These are phyloP conservation scores for Tricholoma saponaceum DNA, from an alignment of 768 basidiomycete species.

Conservation along the genomic window DNA sequence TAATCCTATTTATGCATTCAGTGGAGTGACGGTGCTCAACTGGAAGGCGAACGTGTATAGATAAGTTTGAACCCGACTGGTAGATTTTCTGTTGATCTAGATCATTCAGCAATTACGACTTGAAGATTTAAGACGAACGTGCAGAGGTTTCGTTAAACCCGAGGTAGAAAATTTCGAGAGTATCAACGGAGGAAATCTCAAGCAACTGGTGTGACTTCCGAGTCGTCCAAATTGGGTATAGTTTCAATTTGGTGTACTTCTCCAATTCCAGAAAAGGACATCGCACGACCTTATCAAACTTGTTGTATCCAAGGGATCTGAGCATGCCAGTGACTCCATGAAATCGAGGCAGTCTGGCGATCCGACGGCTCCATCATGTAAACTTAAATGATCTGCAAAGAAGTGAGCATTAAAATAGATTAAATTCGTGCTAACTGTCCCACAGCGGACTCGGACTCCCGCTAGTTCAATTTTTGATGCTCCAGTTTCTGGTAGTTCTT, in stretches of 20 bases:
- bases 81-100: background rate
- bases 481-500: no score
- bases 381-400: background rate
- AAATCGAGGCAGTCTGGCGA: background rate
- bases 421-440: background rate
- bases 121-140: background rate
- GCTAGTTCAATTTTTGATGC: background rate
- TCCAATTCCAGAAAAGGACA: background rate
- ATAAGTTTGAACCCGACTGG: background rate
- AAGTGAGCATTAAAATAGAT: background rate
- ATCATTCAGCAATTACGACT: background rate
- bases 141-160: background rate
- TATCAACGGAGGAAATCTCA: background rate
- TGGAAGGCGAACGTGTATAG: background rate
- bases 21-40: background rate
- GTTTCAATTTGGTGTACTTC: background rate
- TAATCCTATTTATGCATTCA: background rate
- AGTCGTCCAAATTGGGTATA: background rate
- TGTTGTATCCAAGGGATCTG: background rate
- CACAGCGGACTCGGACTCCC: background rate
- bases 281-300: background rate
- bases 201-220: background rate
- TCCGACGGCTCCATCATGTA: background rate
- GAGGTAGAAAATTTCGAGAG: background rate
- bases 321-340: background rate